phyloP scores from a whole-genome alignment of 108 stramenopile species.

The Heterococcus sp. region DNA sequence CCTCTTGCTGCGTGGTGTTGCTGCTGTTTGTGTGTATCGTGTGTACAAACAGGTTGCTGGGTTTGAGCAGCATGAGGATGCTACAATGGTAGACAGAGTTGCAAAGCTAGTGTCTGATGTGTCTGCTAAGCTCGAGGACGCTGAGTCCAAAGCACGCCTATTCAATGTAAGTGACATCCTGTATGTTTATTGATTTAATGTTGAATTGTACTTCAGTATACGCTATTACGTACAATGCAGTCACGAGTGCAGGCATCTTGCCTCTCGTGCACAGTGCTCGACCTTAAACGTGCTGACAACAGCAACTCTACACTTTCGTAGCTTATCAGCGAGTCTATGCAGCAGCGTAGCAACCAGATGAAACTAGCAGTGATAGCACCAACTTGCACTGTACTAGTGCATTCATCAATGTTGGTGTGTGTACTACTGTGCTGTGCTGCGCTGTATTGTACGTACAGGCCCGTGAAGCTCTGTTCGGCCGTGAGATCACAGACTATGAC shows the following conservation, averaged over 20 bases:
- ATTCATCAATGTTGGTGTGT: too few relatives aligned
- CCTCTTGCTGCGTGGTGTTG: too few relatives aligned
- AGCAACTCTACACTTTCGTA: neutral
- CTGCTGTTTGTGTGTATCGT: too few relatives aligned
- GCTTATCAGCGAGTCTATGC: too few relatives aligned
- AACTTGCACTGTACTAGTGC: too few relatives aligned
- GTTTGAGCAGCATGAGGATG: slow-evolving; percentile 43
- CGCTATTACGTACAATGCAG: neutral
- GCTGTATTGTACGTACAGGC: slow-evolving; percentile 61
- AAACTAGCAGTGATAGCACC: too few relatives aligned
- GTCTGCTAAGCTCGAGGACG: slow-evolving; percentile 31
- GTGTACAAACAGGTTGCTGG: too few relatives aligned
- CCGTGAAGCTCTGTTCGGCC: slow-evolving; percentile 60
- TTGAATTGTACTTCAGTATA: neutral
- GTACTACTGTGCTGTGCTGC: too few relatives aligned
- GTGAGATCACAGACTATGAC: slow-evolving; percentile 65
- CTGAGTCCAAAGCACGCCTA: too few relatives aligned
- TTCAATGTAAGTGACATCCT: slow-evolving; percentile 9
- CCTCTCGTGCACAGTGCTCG: neutral
- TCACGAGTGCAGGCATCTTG: neutral
- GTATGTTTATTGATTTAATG: neutral
- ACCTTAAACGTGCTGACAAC: neutral
- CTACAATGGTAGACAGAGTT: slow-evolving; percentile 44
- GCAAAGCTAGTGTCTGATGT: slow-evolving; percentile 45
- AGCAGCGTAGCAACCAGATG: too few relatives aligned